Evolutionary conservation across 495 filamentous ascomycete species (phyloP).

Genomic region (Penicillium odoratum): DNA sequence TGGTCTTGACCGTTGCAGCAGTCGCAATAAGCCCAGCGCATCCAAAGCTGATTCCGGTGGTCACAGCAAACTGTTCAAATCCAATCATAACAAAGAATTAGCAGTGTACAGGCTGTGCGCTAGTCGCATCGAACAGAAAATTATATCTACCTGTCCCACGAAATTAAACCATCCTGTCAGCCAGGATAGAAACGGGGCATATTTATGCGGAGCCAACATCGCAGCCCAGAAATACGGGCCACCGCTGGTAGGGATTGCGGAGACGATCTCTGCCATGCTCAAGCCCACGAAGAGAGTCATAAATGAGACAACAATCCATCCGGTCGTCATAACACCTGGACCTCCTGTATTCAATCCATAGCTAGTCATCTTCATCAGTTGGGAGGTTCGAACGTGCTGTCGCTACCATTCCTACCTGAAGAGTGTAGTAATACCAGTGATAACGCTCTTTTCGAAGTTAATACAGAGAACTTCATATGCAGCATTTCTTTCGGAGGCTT

Average conservation of each 20-base stretch:
- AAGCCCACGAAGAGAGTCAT: neutral
- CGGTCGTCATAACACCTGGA: neutral
- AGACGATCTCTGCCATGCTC: constrained; percentile 1
- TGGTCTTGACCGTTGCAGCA: neutral
- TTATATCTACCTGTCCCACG: neutral
- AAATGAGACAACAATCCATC: neutral
- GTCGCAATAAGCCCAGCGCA: constrained; percentile 1
- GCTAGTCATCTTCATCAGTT: neutral
- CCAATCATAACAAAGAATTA: neutral
- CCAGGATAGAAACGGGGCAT: neutral
- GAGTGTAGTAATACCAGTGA: constrained; percentile 1
- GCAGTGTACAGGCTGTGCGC: neutral
- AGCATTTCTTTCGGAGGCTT: neutral
- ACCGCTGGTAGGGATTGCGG: neutral
- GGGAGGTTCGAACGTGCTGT: neutral
- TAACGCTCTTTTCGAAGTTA: neutral
- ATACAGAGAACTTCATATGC: neutral
- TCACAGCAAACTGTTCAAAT: neutral
- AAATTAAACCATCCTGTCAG: neutral
- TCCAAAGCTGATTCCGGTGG: neutral
- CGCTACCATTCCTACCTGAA: neutral
- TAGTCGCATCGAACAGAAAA: neutral
- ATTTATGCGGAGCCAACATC: neutral
- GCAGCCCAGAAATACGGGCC: neutral
- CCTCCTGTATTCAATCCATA: constrained; percentile 1